These are phyloP conservation scores for Aaosphaeria arxii DNA, from an alignment of 2,329 filamentous ascomycete species.

Conservation along the genomic window DNA sequence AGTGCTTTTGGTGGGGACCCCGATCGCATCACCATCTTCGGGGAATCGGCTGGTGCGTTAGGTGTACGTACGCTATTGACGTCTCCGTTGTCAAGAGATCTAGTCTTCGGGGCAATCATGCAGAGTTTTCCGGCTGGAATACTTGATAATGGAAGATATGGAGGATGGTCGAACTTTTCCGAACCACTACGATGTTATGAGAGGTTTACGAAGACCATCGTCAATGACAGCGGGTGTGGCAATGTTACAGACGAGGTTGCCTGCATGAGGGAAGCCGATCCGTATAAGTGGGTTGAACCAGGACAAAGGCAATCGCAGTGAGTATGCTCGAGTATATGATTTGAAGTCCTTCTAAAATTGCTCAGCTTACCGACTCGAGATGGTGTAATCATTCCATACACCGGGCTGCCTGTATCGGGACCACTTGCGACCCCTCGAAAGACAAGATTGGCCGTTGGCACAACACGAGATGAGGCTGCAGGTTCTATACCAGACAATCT, in stretches of 20 bases:
- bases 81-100: conserved; percentile 1
- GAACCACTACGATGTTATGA: not conserved
- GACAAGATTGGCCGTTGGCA: conserved; percentile 36
- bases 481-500: conserved; percentile 21
- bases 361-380: conserved; percentile 1
- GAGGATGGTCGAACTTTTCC: not conserved
- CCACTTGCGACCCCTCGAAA: conserved; percentile 16
- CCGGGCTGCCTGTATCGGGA: conserved; percentile 6
- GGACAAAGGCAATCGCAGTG: conserved; percentile 3
- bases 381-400: conserved; percentile 2
- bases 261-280: conserved; percentile 17
- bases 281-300: conserved; percentile 1
- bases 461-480: conserved; percentile 38
- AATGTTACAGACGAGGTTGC: conserved; percentile 10
- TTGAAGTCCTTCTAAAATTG: conserved; percentile 13
- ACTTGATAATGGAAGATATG: not conserved
- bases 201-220: conserved; percentile 5
- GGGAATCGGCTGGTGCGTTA: conserved; percentile 1
- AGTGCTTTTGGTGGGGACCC: conserved; percentile 44
- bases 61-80: conserved; percentile 3
- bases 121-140: conserved; percentile 4
- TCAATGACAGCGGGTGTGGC: conserved; percentile 17
- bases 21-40: conserved; percentile 13
- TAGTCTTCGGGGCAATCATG: conserved; percentile 8
- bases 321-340: conserved; percentile 16